Evolutionary conservation across 768 basidiomycete species (phyloP).

Genomic region (Leccinum disarticulatum): DNA sequence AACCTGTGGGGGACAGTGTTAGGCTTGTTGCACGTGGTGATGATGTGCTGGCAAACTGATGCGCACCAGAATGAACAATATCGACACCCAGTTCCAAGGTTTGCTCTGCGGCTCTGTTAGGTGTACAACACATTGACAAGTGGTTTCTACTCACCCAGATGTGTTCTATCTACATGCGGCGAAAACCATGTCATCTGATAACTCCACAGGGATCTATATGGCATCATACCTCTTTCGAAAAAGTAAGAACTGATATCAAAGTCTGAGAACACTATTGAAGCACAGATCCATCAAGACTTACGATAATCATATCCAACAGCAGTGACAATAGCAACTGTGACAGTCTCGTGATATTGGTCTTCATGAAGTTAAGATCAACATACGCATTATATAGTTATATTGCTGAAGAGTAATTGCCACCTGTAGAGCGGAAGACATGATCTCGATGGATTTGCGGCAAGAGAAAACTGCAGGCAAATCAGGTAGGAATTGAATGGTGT

Average conservation of each 20-base stretch:
- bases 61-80: slow-evolving; percentile 1
- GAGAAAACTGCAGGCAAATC: neutral
- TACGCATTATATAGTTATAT: neutral
- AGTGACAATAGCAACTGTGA: neutral
- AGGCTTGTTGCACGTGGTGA: no score
- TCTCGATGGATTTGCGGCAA: neutral
- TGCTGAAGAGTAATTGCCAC: neutral
- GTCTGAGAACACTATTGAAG: neutral
- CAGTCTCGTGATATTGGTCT: neutral
- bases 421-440: neutral
- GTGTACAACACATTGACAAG: neutral
- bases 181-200: neutral
- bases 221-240: neutral
- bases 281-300: neutral
- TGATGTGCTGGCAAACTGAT: neutral
- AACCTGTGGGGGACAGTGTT: neutral
- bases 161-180: slow-evolving; percentile 5
- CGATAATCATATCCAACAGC: neutral
- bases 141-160: slow-evolving; percentile 3
- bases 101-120: neutral
- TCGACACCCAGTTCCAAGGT: slow-evolving; percentile 3
- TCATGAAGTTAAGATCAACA: neutral
- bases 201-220: neutral
- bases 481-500: neutral
- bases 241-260: neutral